Evolutionary conservation across 495 filamentous ascomycete species (phyloP), one percentile per base, ranked within the genome.

Genomic region (Penicillium verhagenii): DNA sequence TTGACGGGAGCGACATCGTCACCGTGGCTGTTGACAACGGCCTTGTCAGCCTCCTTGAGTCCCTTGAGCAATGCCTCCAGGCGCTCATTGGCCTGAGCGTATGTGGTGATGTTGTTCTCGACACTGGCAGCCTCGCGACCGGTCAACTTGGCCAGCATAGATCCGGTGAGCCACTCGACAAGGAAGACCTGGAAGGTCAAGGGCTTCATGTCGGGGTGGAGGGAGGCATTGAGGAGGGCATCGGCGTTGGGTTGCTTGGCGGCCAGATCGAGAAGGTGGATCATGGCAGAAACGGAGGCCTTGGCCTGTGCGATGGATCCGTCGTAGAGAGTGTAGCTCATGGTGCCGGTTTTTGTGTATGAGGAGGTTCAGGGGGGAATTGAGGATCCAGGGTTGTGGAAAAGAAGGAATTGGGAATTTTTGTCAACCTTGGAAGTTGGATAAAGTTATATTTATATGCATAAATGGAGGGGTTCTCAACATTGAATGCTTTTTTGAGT

Each of bases 141-240:
- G 21, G 61, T 67, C 16, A 73, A 54, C 13, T 69, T 64, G 6
- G 67, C 67, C 18, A 52, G 59, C 18, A 66, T 19, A 24, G 57
- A 47, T 42, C 63, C 65, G 33, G 70, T 51, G 4, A 55, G 61
- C 44, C 69, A 56, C 35, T 65, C 65, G 19, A 57, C 60, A 48
- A 71, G 59, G 26, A 68, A 67, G 56, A 82, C 51, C 54, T 84
- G 80, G 60, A 67, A 68, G 47, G 64, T 52, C 11, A 82, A 53
- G 35, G 72, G 61, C 26, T 68, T 65, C 80, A 82, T 82, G 68
- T 79, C 77, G 8, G 62, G 59, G 55, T 63, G 48, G 3, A 70
- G 47, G 21, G 62, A 60, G 51, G 60, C 52, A n/a, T 39, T 31
- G 48, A 58, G 59, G 0, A 66, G 50, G 11, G 47, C 44, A 53